phyloP scores from a whole-genome alignment of 2,329 filamentous ascomycete species.

The Aspergillus fischeri region DNA sequence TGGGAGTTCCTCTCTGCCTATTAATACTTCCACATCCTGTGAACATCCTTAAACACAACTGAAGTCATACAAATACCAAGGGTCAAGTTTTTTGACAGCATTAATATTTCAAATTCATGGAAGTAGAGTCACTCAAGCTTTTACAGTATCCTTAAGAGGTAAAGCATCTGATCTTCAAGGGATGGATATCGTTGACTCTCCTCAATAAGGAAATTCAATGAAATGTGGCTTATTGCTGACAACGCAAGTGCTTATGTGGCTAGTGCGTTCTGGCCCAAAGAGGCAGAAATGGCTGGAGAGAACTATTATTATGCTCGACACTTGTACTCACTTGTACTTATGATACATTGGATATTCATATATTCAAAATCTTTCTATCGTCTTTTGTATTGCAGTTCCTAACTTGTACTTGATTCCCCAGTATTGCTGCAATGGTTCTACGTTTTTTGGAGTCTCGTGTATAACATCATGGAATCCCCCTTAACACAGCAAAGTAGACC shows the following conservation, averaged over 20 bases:
- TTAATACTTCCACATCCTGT: neutral
- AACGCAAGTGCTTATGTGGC: slow-evolving; percentile 5
- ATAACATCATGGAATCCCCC: slow-evolving; percentile 74
- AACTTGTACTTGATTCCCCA: neutral
- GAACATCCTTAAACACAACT: neutral
- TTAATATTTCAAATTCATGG: neutral
- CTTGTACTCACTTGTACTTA: neutral
- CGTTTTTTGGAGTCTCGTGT: slow-evolving; percentile 8
- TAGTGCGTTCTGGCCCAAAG: slow-evolving; percentile 1
- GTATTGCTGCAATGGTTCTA: slow-evolving; percentile 16
- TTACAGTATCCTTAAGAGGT: neutral
- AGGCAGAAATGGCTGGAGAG: neutral
- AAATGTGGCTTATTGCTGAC: slow-evolving; percentile 4
- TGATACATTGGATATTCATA: neutral
- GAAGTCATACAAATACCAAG: neutral
- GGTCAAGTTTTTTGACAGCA: no score
- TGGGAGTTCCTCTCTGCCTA: neutral
- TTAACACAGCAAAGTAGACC: slow-evolving; percentile 89
- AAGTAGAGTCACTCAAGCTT: neutral
- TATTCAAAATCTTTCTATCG: neutral
- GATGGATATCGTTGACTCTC: neutral
- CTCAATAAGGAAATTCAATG: neutral
- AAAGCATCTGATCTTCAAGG: neutral
- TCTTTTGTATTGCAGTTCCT: neutral
- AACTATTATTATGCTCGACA: neutral